phyloP scores from a whole-genome alignment of 768 basidiomycete species.

The Boletellus ananas region DNA sequence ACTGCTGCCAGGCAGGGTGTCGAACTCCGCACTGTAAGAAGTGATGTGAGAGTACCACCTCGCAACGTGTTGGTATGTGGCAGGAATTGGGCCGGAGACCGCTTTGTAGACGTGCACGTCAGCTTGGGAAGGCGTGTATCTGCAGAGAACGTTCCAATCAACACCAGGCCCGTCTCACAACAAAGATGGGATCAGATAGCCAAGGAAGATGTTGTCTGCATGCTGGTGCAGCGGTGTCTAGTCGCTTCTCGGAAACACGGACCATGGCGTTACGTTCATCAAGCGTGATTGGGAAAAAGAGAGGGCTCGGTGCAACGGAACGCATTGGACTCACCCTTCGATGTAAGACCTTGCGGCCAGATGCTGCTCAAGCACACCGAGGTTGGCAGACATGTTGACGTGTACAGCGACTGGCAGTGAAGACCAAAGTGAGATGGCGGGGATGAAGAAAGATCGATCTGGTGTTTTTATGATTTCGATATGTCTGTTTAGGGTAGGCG shows the following conservation, averaged over 20 bases:
- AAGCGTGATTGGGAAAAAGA: slow-evolving; percentile 26
- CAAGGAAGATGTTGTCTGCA: slow-evolving; percentile 71
- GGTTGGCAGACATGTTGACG: slow-evolving; percentile 59
- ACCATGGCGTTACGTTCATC: slow-evolving; percentile 85
- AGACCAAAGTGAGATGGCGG: slow-evolving; percentile 18
- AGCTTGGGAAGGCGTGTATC: slow-evolving; percentile 89
- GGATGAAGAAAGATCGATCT: slow-evolving; percentile 29
- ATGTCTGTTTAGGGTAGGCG: slow-evolving; percentile 33
- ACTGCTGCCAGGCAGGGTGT: slow-evolving; percentile 79
- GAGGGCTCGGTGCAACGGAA: not conserved
- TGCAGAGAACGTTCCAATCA: slow-evolving; percentile 30
- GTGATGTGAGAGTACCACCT: slow-evolving; percentile 96
- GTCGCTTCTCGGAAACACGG: slow-evolving; percentile 95
- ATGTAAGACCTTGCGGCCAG: slow-evolving; percentile 85
- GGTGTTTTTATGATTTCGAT: slow-evolving; percentile 16
- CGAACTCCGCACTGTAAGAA: slow-evolving; percentile 78
- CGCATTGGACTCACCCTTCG: slow-evolving; percentile 70
- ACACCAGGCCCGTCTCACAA: not conserved
- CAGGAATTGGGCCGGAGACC: slow-evolving; percentile 61
- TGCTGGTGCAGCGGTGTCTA: slow-evolving; percentile 81
- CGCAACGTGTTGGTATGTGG: slow-evolving; percentile 66
- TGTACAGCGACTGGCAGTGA: slow-evolving; percentile 8
- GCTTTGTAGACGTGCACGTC: slow-evolving; percentile 91
- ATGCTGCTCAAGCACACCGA: slow-evolving; percentile 77
- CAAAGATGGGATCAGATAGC: slow-evolving; percentile 60